A percentile compares a stretch with the other conserved stretches of the same genome.
Conservation (phyloP, 257 asterid genomes). For the Ilex asprella region DNA sequence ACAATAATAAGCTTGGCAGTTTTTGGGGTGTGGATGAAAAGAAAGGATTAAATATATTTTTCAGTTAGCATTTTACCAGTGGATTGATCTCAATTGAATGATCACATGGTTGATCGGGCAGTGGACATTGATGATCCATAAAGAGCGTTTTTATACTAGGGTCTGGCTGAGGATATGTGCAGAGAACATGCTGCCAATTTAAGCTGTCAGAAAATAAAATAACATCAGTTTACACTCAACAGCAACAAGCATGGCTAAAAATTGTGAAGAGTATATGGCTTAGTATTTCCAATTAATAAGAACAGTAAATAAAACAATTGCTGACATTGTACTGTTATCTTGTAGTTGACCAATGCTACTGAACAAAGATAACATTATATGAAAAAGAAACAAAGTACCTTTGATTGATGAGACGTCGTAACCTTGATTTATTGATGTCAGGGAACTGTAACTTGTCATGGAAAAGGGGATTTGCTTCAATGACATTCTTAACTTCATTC, state of each 20-base stretch:
- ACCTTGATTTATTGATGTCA: slow-evolving; percentile 44
- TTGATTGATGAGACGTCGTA: slow-evolving; percentile 70
- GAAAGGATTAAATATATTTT: neutral
- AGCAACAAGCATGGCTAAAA: slow-evolving; percentile 2
- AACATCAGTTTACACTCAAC: slow-evolving; percentile 10
- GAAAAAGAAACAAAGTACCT: slow-evolving; percentile 34
- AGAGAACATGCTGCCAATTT: slow-evolving; percentile 81
- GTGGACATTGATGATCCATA: slow-evolving; percentile 61
- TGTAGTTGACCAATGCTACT: neutral
- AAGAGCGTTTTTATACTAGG: slow-evolving; percentile 57
- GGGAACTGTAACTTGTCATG: slow-evolving; percentile 43
- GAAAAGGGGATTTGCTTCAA: slow-evolving; percentile 59
- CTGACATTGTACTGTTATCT: neutral
- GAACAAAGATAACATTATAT: no score
- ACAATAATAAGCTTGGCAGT: neutral
- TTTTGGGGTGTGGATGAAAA: neutral
- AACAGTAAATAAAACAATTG: no score
- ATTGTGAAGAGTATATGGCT: no score
- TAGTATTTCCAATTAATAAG: no score
- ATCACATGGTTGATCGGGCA: slow-evolving; percentile 29
- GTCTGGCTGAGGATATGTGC: slow-evolving; percentile 52
- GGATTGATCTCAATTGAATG: slow-evolving; percentile 23
- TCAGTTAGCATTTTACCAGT: slow-evolving; percentile 25
- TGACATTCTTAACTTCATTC: slow-evolving; percentile 32
- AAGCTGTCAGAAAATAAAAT: slow-evolving; percentile 40